A percentile compares a stretch with the other conserved stretches of the same genome.
phyloP scores from a whole-genome alignment of 345 rosid species.

The rapeseed (Brassica napus) region Da-Ae NC_063438.1:2962001-2962500 shows the following conservation, averaged over 20 bases:
- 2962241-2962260: slow-evolving; percentile 88
- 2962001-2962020: too few species aligned
- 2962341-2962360: slow-evolving; percentile 95
- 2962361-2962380: slow-evolving; percentile 93
- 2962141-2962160: background rate
- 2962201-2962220: slow-evolving; percentile 85
- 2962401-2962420: slow-evolving; percentile 78
- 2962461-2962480: slow-evolving; percentile 98
- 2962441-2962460: slow-evolving; percentile 93
- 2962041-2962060: too few species aligned
- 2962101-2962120: too few species aligned
- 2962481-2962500: slow-evolving; percentile 91
- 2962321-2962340: slow-evolving; percentile 81
- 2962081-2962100: too few species aligned
- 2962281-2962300: slow-evolving; percentile 67
- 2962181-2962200: slow-evolving; percentile 79
- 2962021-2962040: too few species aligned
- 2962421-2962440: slow-evolving; percentile 80
- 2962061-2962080: too few species aligned
- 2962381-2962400: slow-evolving; percentile 73
- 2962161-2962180: slow-evolving; percentile 33
- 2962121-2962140: background rate
- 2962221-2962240: slow-evolving; percentile 88
- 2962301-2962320: slow-evolving; percentile 89
- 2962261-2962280: slow-evolving; percentile 81